Evolutionary conservation across 78 protist genomes (phyloP).

Genomic region (Pigoraptor vietnamica): DNA sequence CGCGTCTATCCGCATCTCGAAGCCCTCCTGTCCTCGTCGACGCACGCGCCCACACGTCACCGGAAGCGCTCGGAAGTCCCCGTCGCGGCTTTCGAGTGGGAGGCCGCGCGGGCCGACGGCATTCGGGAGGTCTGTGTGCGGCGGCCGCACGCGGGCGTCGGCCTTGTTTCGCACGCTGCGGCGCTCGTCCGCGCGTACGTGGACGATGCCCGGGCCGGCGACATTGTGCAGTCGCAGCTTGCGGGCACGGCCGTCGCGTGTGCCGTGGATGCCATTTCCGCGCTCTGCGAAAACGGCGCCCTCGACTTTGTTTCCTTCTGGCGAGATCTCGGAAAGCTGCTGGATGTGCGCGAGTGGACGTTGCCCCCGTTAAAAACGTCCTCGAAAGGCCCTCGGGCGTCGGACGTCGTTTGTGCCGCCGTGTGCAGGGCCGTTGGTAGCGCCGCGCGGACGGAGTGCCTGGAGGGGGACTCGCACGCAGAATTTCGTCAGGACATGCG

Average conservation of each 20-base stretch:
- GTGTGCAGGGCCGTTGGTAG: not conserved
- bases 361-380: no score
- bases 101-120: not conserved
- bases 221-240: not conserved
- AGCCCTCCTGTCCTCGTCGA: not conserved
- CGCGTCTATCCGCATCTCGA: not conserved
- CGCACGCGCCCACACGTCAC: not conserved
- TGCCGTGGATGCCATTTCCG: not conserved
- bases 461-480: not conserved
- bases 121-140: not conserved
- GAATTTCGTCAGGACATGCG: not conserved
- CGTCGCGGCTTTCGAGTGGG: not conserved
- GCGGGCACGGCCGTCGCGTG: not conserved
- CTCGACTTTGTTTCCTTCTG: not conserved
- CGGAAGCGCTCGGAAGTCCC: not conserved
- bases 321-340: not conserved
- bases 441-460: not conserved
- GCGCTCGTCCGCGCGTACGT: not conserved
- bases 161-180: not conserved
- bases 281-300: not conserved
- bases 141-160: not conserved
- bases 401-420: not conserved
- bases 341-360: not conserved
- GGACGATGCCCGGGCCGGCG: not conserved
- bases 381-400: no score